Conservation (phyloP, 805 yeast species). For the Candida germanica region DNA sequence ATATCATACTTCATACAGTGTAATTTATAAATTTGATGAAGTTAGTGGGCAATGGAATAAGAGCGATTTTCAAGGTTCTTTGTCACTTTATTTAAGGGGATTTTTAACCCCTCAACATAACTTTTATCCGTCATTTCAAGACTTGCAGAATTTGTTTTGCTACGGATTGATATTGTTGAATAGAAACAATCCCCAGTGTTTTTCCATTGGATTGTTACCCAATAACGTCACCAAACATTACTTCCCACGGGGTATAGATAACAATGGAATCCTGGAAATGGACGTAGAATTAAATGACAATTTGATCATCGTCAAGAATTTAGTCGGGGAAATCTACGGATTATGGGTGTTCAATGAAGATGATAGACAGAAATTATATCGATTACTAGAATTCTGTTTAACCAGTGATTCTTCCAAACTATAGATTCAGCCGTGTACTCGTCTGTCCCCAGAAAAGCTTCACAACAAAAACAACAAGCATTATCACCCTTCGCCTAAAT, state of each 20-base stretch:
- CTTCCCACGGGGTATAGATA: slow-evolving; percentile 33
- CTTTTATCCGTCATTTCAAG: slow-evolving; percentile 18
- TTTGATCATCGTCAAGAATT: slow-evolving; percentile 64
- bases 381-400: slow-evolving; percentile 41
- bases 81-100: slow-evolving; percentile 61
- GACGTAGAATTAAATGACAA: slow-evolving; percentile 68
- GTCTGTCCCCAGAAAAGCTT: too few relatives aligned
- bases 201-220: slow-evolving; percentile 66
- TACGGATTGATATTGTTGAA: slow-evolving; percentile 72
- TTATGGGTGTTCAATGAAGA: slow-evolving; percentile 72
- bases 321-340: slow-evolving; percentile 70
- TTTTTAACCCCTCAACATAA: slow-evolving; percentile 23
- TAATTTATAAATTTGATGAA: slow-evolving; percentile 61
- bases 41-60: slow-evolving; percentile 65
- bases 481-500: too few relatives aligned
- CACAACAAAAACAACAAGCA: too few relatives aligned
- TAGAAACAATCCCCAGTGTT: slow-evolving; percentile 65
- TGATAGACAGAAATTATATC: slow-evolving; percentile 59
- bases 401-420: slow-evolving; percentile 23
- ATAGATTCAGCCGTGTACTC: too few relatives aligned
- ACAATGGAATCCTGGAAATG: slow-evolving; percentile 42
- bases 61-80: slow-evolving; percentile 65
- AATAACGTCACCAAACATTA: slow-evolving; percentile 46
- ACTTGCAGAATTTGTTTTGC: slow-evolving; percentile 47
- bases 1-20: slow-evolving; percentile 69